A percentile compares a stretch with the other conserved stretches of the same genome.
phyloP scores from a whole-genome alignment of 176 grass and related monocot species.

The maize (Zea mays) region Zm-B73-REFERENCE-NAM-5.0 NC_050103.1:166032001-166032500 shows the following conservation, averaged over 20 bases:
- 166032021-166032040: not conserved
- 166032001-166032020: slow-evolving; percentile 15
- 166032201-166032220: slow-evolving; percentile 98
- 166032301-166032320: not conserved
- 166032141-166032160: slow-evolving; percentile 71
- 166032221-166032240: slow-evolving; percentile 88
- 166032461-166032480: not conserved
- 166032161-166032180: slow-evolving; percentile 84
- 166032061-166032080: not conserved
- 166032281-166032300: slow-evolving; percentile 96
- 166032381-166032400: too few species aligned
- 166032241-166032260: slow-evolving; percentile 94
- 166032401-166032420: too few species aligned
- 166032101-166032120: not conserved
- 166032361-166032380: not conserved
- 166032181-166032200: slow-evolving; percentile 93
- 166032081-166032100: slow-evolving; percentile 5
- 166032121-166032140: slow-evolving; percentile 89
- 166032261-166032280: slow-evolving; percentile 88
- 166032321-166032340: not conserved
- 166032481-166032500: slow-evolving; percentile 22
- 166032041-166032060: slow-evolving; percentile 3
- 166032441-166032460: not conserved
- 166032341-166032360: not conserved
- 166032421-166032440: too few species aligned